Base-by-base conservation (phyloP, 108 stramenopile species). In the Cyclotella baltica region DNA sequence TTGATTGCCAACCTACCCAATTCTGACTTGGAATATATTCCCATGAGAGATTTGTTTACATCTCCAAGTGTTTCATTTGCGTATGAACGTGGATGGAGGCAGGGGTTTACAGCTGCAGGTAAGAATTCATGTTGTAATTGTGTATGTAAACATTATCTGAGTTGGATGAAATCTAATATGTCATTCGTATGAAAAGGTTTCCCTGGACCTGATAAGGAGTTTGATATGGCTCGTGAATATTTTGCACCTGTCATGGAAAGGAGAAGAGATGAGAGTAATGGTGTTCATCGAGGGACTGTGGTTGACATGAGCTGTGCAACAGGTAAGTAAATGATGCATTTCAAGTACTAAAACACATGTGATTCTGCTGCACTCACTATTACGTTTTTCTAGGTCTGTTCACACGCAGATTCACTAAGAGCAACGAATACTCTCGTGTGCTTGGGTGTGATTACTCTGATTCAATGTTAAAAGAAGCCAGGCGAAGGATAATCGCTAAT, bases 271-370 rank as follows among this genome's bases (percentile, higher is more conserved):
- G 50, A 13, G 66, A 71, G 13, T 15, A 37, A 43, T 27, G 63
- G 63, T 13, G 59, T 31, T 1, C n/a, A 72, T 18, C 22, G 58
- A n/a, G 66, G 57, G 25, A 90, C 92, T n/a, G 87, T 98, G 11
- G 92, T 96, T 29, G 98, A 98, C 67, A 95, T 98, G 93, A 91
- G 89, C 67, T 98, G 97, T 86, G 98, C 97, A 9, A 96, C 93
- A 37, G 97, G 88, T 79, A 55, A 65, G 81, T 55, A 6, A n/a
- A 37, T 38, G 13, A 53, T 18, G 28, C 4, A 28, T 77, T 15
- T 48, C 3, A n/a, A n/a, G n/a, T n/a, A n/a, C n/a, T n/a, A n/a
- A n/a, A n/a, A n/a, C n/a, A n/a, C n/a, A n/a, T n/a, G n/a, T n/a
- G n/a, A n/a, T n/a, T n/a, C n/a, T n/a, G n/a, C n/a, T n/a, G n/a